phyloP scores from a whole-genome alignment of 495 filamentous ascomycete species.

The Parathielavia appendiculata region DNA sequence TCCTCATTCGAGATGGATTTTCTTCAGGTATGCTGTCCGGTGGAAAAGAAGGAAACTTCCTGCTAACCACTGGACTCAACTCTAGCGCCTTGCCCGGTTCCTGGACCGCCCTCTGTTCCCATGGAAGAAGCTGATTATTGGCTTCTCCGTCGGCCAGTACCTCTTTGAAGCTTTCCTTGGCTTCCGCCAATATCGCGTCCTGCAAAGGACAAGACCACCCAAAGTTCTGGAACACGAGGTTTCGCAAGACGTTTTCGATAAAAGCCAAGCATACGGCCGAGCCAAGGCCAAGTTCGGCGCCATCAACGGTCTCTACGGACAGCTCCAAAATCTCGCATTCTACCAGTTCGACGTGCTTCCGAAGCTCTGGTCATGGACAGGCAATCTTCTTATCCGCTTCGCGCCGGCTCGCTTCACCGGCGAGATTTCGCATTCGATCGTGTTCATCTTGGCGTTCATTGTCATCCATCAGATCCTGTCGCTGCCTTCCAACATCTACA shows the following conservation, averaged over 20 bases:
- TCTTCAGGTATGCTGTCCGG: slow-evolving; percentile 42
- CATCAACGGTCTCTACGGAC: slow-evolving; percentile 72
- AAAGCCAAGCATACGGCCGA: slow-evolving; percentile 93
- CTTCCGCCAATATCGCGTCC: slow-evolving; percentile 77
- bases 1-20: slow-evolving; percentile 41
- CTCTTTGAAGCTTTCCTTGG: slow-evolving; percentile 80
- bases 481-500: slow-evolving; percentile 81
- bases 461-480: slow-evolving; percentile 70
- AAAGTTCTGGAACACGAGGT: slow-evolving; percentile 82
- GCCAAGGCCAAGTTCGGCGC: slow-evolving; percentile 89
- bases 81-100: slow-evolving; percentile 74
- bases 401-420: slow-evolving; percentile 74
- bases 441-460: slow-evolving; percentile 87
- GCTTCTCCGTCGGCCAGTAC: slow-evolving; percentile 86
- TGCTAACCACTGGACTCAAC: slow-evolving; percentile 10
- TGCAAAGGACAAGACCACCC: slow-evolving; percentile 72
- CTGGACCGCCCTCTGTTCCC: slow-evolving; percentile 91
- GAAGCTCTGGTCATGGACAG: slow-evolving; percentile 80
- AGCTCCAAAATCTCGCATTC: slow-evolving; percentile 78
- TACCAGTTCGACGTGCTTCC: slow-evolving; percentile 88
- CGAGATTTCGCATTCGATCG: slow-evolving; percentile 86
- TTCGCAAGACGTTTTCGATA: slow-evolving; percentile 84
- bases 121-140: slow-evolving; percentile 93
- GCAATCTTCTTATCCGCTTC: slow-evolving; percentile 64
- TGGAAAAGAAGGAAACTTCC: background rate